Base-by-base conservation (phyloP, 2,329 filamentous ascomycete genomes). In the Chlorencoelia australis region DNA sequence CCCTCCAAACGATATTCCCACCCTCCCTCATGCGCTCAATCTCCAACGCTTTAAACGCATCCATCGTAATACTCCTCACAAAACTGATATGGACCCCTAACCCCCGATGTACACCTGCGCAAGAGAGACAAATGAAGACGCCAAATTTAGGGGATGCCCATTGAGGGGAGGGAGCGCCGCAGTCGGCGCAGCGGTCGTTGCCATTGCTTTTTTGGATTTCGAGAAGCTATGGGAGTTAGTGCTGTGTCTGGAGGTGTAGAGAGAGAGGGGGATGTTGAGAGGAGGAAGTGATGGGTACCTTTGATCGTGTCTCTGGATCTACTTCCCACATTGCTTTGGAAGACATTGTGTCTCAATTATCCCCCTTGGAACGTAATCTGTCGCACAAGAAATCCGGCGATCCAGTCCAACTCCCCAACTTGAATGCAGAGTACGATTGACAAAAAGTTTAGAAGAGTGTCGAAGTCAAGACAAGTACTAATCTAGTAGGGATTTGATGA, bases 31-130 rank as follows among this genome's bases (percentile, higher is more conserved):
- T 96, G 49, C 88, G 82, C 62, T 85, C 80, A 54, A 96, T 89
- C 63, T 98, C 91, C 53, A 74, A 73, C 46, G 78, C 75, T 62
- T 98, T 98, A 69, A 98, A 96, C 39, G 87, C 87, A 65, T 98
- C 91, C 91, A 98, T 98, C 44, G 86, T 94, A 56, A 96, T 91
- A 54, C 83, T 91, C 42, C 91, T 82, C 46, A 98, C 88, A 65
- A 98, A 98, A 58, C 87, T 94, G 61, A 98, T 94, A 68, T 98
- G 91, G 22, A 98, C 91, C 43, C 91, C 91, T 19, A 98, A 76
- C 3, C 87, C 87, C 45, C 91, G 82, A 65, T 98, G 91, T 35
- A 91, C 84, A 51, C 91, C 91, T 21, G 88, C 89, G 67, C 91
- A 98, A 46, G 82, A 85, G 35, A 98, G 78, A 64, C 91, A 98